These are phyloP conservation scores for Lablab purpureus DNA, from an alignment of 306 rosid species.

Conservation along the genomic window DNA sequence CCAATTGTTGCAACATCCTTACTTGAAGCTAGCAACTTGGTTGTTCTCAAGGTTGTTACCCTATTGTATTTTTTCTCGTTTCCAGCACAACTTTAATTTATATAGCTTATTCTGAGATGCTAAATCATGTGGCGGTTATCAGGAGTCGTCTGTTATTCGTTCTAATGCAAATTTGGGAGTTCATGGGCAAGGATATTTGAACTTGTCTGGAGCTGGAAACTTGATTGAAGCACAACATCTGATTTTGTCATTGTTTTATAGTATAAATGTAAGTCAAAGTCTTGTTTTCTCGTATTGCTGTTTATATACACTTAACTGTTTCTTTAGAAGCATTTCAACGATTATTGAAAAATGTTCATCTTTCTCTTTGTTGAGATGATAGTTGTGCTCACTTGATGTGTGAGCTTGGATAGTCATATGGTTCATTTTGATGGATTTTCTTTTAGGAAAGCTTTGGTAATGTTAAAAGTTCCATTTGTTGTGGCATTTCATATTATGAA, in stretches of 20 bases:
- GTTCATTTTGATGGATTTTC: constrained; percentile 41
- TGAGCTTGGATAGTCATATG: constrained; percentile 18
- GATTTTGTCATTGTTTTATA: constrained; percentile 80
- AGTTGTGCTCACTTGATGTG: constrained; percentile 30
- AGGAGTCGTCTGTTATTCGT: constrained; percentile 92
- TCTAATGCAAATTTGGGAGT: constrained; percentile 96
- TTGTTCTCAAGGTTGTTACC: constrained; percentile 85
- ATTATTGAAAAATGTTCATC: constrained; percentile 24
- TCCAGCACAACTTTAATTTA: constrained; percentile 34
- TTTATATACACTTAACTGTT: constrained; percentile 30
- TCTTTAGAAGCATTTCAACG: neutral
- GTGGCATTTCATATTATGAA: constrained; percentile 4
- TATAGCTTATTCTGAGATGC: constrained; percentile 42
- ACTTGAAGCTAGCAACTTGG: constrained; percentile 94
- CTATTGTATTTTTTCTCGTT: constrained; percentile 35
- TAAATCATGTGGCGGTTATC: constrained; percentile 47
- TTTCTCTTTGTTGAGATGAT: constrained; percentile 35
- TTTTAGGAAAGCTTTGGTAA: constrained; percentile 37
- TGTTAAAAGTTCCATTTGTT: constrained; percentile 16
- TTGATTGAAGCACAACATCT: constrained; percentile 90
- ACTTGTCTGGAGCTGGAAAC: constrained; percentile 95
- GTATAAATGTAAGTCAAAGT: constrained; percentile 70
- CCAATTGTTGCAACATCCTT: constrained; percentile 80
- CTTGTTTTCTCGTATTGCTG: constrained; percentile 6
- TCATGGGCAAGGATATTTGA: constrained; percentile 95